Conservation (phyloP, 2,329 filamentous ascomycete genomes). For the Colletotrichum horii region DNA sequence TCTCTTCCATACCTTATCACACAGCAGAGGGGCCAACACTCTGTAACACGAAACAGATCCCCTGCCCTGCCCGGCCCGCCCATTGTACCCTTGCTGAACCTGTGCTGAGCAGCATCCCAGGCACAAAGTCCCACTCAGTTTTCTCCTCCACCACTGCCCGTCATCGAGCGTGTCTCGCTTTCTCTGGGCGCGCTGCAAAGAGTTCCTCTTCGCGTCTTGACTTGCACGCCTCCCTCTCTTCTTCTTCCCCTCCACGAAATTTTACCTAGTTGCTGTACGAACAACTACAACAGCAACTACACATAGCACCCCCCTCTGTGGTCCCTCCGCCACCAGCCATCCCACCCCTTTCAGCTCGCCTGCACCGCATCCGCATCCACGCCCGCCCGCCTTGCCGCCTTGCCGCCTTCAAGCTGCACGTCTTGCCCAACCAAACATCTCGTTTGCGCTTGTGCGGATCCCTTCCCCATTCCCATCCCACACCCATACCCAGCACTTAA, state of each 20-base stretch:
- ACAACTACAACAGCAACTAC: no score
- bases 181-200: not conserved
- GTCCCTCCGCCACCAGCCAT: not conserved
- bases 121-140: not conserved
- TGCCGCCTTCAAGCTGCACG: not conserved
- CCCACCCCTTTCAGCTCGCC: not conserved
- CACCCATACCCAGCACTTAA: not conserved
- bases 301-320: not conserved
- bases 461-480: slow-evolving; percentile 6
- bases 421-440: not conserved
- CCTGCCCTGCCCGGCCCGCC: not conserved
- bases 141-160: not conserved
- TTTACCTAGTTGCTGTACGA: no score
- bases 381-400: not conserved
- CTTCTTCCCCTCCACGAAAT: not conserved
- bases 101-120: not conserved
- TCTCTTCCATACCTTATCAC: not conserved
- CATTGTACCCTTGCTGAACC: not conserved
- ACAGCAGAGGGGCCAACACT: not conserved
- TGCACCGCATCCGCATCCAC: not conserved
- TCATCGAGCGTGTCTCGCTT: not conserved
- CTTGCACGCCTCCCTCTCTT: not conserved
- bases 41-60: not conserved
- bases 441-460: slow-evolving; percentile 4
- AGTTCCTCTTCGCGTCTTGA: not conserved